A percentile compares a stretch with the other conserved stretches of the same genome.
Evolutionary conservation across 495 filamentous ascomycete species (phyloP).

Genomic region (Platismatia glauca): DNA sequence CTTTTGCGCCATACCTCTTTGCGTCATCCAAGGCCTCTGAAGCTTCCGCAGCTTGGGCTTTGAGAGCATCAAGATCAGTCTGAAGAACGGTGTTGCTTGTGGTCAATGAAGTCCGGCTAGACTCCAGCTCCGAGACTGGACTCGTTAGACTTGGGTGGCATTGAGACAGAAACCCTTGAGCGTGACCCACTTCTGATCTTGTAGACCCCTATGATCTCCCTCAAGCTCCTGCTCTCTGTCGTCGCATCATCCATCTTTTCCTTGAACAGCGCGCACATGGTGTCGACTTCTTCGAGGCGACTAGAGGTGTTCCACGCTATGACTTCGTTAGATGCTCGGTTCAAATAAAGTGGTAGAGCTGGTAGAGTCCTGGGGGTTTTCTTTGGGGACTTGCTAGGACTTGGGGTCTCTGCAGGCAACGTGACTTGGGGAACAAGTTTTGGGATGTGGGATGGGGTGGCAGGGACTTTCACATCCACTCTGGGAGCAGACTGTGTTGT

Average conservation of each 20-base stretch:
- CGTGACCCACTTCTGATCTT: conserved; percentile 59
- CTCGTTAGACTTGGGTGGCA: conserved; percentile 8
- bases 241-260: conserved; percentile 52
- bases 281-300: conserved; percentile 57
- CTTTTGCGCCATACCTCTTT: conserved; percentile 16
- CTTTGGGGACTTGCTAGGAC: conserved; percentile 31
- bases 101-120: conserved; percentile 46
- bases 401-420: conserved; percentile 26
- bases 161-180: conserved; percentile 4
- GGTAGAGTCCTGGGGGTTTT: conserved; percentile 22
- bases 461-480: conserved; percentile 24
- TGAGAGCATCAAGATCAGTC: conserved; percentile 50
- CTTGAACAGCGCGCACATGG: conserved; percentile 49
- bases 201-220: conserved; percentile 59
- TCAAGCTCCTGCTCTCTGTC: conserved; percentile 51
- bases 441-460: conserved; percentile 33
- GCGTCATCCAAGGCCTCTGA: conserved; percentile 41
- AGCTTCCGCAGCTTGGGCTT: conserved; percentile 36
- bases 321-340: conserved; percentile 58
- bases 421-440: conserved; percentile 22
- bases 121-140: conserved; percentile 60
- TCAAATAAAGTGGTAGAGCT: conserved; percentile 48
- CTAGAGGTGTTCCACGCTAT: conserved; percentile 65
- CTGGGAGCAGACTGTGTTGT: conserved; percentile 23
- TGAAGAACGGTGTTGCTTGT: conserved; percentile 48